Evolutionary conservation across 331 rosid species (phyloP), one percentile per base, ranked within the genome.

Genomic region (Rosa hybrid): DNA sequence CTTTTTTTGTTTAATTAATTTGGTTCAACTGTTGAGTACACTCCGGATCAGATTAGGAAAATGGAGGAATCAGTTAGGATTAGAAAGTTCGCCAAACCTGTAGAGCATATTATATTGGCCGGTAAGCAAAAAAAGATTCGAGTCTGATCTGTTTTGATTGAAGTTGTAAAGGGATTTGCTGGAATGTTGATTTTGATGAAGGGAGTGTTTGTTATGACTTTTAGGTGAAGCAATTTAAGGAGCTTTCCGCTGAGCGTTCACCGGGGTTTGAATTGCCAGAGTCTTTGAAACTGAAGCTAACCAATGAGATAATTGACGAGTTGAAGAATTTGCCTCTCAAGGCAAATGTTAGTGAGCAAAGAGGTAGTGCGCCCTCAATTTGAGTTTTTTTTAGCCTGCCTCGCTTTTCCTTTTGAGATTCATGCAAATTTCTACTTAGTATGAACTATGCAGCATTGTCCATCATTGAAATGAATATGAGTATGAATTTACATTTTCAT

Each of bases 1-100:
- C 68, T 17, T 67, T 81, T 80, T 60, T 13, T 12, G 16, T 68
- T 80, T 23, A 14, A 0, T 86, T 63, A 45, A 42, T 21, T 30
- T 39, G 71, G 72, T 81, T 59, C 86, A 94, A 94, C 81, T 82
- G 90, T 78, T 54, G 73, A 85, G 85, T 91, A 91, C 83, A 88
- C 80, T 72, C 90, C 96, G 21, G 99, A 96, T 88, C 99, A 96
- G 96, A 88, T 96, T 83, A 88, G 72, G 85, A 91, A 84, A 83
- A 96, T 96, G 98, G 99, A 91, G 80, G 97, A 93, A 73, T 96
- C 96, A 14, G 74, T 82, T 41, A 90, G 74, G 88, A 91, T 93
- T 87, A 93, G 97, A 17, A 85, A 84, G 86, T 87, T 84, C 17
- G 87, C 88, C 23, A 81, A 87, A 79, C 99, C 99, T 0, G 77